These are phyloP conservation scores for Schizosaccharomyces pombe DNA, from an alignment of 805 yeast genomes.

Conservation along the genomic window DNA sequence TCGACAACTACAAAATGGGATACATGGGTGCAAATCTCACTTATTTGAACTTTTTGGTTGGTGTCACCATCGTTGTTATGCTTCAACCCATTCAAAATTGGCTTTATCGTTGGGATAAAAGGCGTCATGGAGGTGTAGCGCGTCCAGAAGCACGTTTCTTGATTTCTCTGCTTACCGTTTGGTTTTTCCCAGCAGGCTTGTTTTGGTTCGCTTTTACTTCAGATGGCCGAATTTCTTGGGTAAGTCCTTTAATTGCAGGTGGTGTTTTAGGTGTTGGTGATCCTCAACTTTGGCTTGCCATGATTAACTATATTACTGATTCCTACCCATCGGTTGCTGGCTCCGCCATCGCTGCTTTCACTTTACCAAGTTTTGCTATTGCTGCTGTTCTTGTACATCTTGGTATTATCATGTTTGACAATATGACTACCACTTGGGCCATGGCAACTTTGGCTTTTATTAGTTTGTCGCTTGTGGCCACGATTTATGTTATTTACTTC, in stretches of 20 bases:
- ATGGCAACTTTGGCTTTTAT: constrained; percentile 1
- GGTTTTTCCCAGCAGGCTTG: constrained; percentile 1
- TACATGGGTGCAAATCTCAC: constrained; percentile 51
- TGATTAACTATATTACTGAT: constrained; percentile 47
- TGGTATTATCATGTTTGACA: constrained; percentile 2
- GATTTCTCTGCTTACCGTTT: background rate
- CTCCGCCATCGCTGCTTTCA: constrained; percentile 43
- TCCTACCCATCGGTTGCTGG: constrained; percentile 44
- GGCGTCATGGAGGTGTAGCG: background rate
- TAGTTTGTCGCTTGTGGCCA: background rate
- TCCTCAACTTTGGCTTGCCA: constrained; percentile 1
- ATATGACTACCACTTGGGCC: background rate
- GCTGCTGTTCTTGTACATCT: constrained; percentile 3
- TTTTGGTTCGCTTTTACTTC: constrained; percentile 4
- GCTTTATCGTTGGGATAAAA: background rate
- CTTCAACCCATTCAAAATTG: constrained; percentile 15
- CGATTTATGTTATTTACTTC: background rate
- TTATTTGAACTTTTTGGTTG: constrained; percentile 49
- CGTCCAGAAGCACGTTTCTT: constrained; percentile 3
- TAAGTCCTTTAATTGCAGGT: background rate
- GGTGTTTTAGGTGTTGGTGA: background rate
- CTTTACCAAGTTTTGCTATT: background rate
- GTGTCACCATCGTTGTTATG: constrained; percentile 34
- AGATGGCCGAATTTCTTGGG: background rate
- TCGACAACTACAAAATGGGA: constrained; percentile 31